Evolutionary conservation across 1,284 basidiomycete species (phyloP), one percentile per base, ranked within the genome.

Genomic region (Mrakiaceae sp.): DNA sequence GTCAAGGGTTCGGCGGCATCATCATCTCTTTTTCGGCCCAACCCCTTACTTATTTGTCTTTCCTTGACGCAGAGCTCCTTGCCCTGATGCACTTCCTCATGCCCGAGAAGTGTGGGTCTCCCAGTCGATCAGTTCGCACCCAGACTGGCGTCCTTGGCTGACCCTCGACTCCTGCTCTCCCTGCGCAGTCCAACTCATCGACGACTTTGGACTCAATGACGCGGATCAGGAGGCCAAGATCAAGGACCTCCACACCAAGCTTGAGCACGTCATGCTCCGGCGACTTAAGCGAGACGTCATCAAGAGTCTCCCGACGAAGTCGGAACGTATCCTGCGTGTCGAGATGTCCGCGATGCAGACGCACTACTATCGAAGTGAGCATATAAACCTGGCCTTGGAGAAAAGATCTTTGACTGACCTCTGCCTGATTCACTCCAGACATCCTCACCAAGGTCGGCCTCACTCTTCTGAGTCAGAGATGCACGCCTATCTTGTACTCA

Each of bases 61-160:
- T 67, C 64, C 62, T 68, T 66, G 56, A 9, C 72, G 10, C 51
- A 93, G 96, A 99, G 76, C 80, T 99, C 39, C 81, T 98, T 52
- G 91, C 96, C 12, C 79, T 98, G 71, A 96, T 98, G 87, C 96
- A 99, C 75, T 99, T 99, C 81, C 80, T 98, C 68, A 95, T 96
- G 85, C 96, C 96, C 4, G 94, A 98, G 72, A 90, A 93, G 79
- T 98, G 94, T 87, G 75, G 79, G 85, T 68, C 47, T 39, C n/a
- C 47, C 27, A 27, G 27, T 46, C 52, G 58, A 65, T 58, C 55
- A 54, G 39, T 62, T 52, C 8, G 2, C 48, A 49, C 48, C 48
- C 48, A 9, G 9, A 9, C 14, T 49, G 9, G 48, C 8, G 9
- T 8, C 9, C 48, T 49, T 49, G 48, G 8, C 14, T 49, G 9